phyloP scores from a whole-genome alignment of 805 yeast genomes.

The Nakazawaea pomicola region DNA sequence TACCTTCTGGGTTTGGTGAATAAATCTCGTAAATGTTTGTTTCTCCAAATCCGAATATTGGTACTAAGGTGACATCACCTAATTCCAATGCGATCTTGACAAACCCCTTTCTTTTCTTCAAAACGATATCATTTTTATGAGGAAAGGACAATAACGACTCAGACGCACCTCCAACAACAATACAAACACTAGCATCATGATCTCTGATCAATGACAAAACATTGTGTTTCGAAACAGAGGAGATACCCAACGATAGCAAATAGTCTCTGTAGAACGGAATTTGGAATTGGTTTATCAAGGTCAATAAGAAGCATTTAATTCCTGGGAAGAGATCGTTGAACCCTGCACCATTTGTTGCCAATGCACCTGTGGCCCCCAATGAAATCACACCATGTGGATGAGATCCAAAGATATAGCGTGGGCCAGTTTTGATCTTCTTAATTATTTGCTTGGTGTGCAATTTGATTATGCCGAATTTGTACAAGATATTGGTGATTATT shows the following conservation, averaged over 20 bases:
- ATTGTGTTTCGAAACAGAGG: slow-evolving; percentile 76
- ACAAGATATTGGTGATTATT: slow-evolving; percentile 5
- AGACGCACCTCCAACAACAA: slow-evolving; percentile 95
- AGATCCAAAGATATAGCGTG: slow-evolving; percentile 82
- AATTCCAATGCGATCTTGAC: slow-evolving; percentile 77
- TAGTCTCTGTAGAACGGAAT: slow-evolving; percentile 88
- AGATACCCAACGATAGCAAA: slow-evolving; percentile 71
- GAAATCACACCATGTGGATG: slow-evolving; percentile 98
- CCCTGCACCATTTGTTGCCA: slow-evolving; percentile 77
- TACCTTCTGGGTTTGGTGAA: slow-evolving; percentile 31
- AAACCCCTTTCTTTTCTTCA: slow-evolving; percentile 81
- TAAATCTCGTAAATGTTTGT: slow-evolving; percentile 49
- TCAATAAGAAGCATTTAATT: slow-evolving; percentile 70
- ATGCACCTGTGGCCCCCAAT: slow-evolving; percentile 81
- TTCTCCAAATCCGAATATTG: slow-evolving; percentile 90
- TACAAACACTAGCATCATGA: slow-evolving; percentile 70
- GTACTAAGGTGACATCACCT: slow-evolving; percentile 78
- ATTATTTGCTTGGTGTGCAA: slow-evolving; percentile 3
- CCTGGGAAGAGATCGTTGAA: slow-evolving; percentile 76
- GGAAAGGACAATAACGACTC: slow-evolving; percentile 72
- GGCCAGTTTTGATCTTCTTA: slow-evolving; percentile 45
- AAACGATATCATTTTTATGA: slow-evolving; percentile 61
- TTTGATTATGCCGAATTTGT: slow-evolving; percentile 3
- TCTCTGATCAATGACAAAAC: slow-evolving; percentile 55
- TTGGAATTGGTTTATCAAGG: slow-evolving; percentile 76